Evolutionary conservation across 352 stramenopile species (phyloP).

Genomic region (Phytopythium litorale): DNA sequence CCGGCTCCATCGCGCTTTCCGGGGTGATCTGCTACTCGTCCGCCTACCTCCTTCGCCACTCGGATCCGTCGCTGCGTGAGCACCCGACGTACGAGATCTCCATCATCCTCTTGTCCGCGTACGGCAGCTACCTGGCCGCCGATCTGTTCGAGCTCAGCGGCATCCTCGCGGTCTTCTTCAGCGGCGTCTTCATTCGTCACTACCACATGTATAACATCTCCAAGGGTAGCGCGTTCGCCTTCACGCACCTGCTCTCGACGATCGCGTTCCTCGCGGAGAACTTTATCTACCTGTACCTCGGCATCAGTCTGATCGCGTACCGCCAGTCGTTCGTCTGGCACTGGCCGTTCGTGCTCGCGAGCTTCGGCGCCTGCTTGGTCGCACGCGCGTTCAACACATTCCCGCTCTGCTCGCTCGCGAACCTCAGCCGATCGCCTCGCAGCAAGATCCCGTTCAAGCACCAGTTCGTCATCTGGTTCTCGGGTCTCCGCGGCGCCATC

Average conservation of each 20-base stretch:
- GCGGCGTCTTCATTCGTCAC: conserved; percentile 49
- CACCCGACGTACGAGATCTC: conserved; percentile 73
- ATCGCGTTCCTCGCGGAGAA: conserved; percentile 45
- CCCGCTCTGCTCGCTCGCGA: conserved; percentile 31
- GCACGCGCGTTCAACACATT: conserved; percentile 34
- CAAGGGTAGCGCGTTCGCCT: conserved; percentile 24
- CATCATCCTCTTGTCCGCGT: conserved; percentile 42
- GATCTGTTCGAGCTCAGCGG: conserved; percentile 43
- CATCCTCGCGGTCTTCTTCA: conserved; percentile 87
- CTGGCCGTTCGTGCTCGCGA: conserved; percentile 33
- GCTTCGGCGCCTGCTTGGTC: conserved; percentile 20
- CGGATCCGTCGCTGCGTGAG: conserved; percentile 38
- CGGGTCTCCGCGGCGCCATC: conserved; percentile 85
- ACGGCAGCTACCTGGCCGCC: conserved; percentile 36
- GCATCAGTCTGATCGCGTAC: conserved; percentile 36
- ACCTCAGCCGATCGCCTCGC: conserved; percentile 14
- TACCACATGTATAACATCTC: conserved; percentile 52
- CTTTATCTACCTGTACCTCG: conserved; percentile 53
- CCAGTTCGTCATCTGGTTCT: conserved; percentile 73
- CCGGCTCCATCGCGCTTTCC: conserved; percentile 44
- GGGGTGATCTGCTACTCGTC: conserved; percentile 55
- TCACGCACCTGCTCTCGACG: conserved; percentile 37
- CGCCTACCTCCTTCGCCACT: conserved; percentile 48
- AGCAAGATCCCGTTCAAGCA: conserved; percentile 28
- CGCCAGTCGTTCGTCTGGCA: conserved; percentile 33